Percentiles rank a stretch among this genome's conserved stretches.
These are phyloP conservation scores for Colletotrichum sp. DNA, from an alignment of 2,329 filamentous ascomycete species.

Conservation along the genomic window DNA sequence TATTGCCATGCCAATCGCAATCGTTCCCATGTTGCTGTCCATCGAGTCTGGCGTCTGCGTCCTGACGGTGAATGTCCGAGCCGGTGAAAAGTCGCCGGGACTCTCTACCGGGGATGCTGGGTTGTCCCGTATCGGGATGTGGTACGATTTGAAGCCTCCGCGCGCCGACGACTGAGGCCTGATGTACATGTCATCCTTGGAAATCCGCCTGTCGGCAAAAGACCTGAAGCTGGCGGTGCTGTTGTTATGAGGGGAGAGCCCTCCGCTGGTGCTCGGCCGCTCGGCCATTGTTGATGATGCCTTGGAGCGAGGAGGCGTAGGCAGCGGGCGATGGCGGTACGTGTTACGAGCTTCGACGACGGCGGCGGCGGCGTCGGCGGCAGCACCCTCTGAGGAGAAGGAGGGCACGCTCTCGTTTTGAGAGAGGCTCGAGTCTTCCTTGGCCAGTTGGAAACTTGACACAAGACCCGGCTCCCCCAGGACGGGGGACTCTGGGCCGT, in stretches of 20 bases:
- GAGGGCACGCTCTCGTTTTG: constrained; percentile 36
- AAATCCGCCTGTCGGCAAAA: constrained; percentile 46
- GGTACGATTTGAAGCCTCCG: constrained; percentile 41
- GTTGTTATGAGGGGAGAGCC: constrained; percentile 29
- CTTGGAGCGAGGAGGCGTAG: constrained; percentile 23
- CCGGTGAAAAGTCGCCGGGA: constrained; percentile 34
- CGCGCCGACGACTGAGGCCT: constrained; percentile 32
- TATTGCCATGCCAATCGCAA: constrained; percentile 74
- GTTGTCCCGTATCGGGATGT: constrained; percentile 44
- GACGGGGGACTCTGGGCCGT: constrained; percentile 25
- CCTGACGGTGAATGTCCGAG: constrained; percentile 38
- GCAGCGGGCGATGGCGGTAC: constrained; percentile 25
- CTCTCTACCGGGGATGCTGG: constrained; percentile 48
- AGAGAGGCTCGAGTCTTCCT: constrained; percentile 30
- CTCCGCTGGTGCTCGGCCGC: constrained; percentile 47
- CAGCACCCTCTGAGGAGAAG: constrained; percentile 28
- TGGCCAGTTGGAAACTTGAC: constrained; percentile 39
- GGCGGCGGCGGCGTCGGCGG: constrained; percentile 32
- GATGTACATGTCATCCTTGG: constrained; percentile 46
- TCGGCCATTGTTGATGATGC: constrained; percentile 29
- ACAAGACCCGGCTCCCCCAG: constrained; percentile 32
- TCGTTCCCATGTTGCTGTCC: constrained; percentile 40
- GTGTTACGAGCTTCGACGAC: constrained; percentile 26
- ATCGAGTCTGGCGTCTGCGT: constrained; percentile 49
- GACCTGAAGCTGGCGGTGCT: constrained; percentile 29